These are phyloP conservation scores for Candida sp. DNA, from an alignment of 1,139 yeast genomes.

Conservation along the genomic window DNA sequence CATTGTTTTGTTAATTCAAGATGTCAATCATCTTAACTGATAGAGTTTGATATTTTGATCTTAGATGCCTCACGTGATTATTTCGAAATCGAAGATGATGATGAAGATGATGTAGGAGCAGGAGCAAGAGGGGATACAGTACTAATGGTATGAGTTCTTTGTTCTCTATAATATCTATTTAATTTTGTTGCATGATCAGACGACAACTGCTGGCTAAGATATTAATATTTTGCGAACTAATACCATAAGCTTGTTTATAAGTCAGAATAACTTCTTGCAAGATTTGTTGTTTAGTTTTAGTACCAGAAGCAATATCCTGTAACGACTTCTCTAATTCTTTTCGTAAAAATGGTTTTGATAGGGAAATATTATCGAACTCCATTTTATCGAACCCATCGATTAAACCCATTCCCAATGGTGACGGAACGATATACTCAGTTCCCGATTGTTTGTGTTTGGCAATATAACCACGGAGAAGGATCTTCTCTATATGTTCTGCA, in stretches of 20 bases:
- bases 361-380: conserved; percentile 65
- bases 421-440: conserved; percentile 59
- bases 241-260: conserved; percentile 60
- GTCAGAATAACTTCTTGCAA: conserved; percentile 51
- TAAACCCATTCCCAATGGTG: conserved; percentile 80
- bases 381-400: conserved; percentile 86
- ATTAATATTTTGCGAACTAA: conserved; percentile 31
- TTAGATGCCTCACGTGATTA: too few relatives aligned
- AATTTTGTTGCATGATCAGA: conserved; percentile 11
- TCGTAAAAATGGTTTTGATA: conserved; percentile 87
- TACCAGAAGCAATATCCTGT: conserved; percentile 67
- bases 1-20: conserved; percentile 1
- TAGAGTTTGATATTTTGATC: too few relatives aligned
- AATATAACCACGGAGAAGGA: conserved; percentile 65
- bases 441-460: conserved; percentile 38
- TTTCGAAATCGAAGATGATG: too few relatives aligned
- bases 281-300: conserved; percentile 50
- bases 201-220: conserved; percentile 22
- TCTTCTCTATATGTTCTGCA: conserved; percentile 93
- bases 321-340: conserved; percentile 70
- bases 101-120: too few relatives aligned
- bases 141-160: not conserved
- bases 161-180: not conserved
- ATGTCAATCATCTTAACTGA: too few relatives aligned
- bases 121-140: not conserved